Evolutionary conservation across 2,329 filamentous ascomycete genomes (phyloP).

Genomic region (Cordyceps cateniannulata): DNA sequence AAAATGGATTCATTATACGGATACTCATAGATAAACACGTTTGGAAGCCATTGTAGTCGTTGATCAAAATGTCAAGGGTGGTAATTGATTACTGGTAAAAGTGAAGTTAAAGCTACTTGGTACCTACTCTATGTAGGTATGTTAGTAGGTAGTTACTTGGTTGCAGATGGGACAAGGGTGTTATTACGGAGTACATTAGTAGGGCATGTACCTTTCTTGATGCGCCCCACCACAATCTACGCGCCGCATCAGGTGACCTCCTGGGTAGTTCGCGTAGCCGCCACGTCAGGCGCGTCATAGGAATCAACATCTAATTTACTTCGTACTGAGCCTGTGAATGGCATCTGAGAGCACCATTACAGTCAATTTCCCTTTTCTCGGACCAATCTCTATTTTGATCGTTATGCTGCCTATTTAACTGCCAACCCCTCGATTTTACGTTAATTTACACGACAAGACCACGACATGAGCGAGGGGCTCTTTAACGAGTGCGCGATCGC

Average conservation of each 20-base stretch:
- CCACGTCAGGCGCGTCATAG: slow-evolving; percentile 7
- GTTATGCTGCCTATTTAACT: not conserved
- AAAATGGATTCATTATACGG: too few relatives aligned
- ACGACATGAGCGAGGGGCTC: slow-evolving; percentile 27
- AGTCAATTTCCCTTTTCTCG: not conserved
- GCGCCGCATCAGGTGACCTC: slow-evolving; percentile 27
- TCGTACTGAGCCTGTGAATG: too few relatives aligned
- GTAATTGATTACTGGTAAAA: too few relatives aligned
- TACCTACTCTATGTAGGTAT: too few relatives aligned
- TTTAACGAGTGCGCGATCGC: slow-evolving; percentile 39
- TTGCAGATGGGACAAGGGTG: too few relatives aligned
- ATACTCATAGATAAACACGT: too few relatives aligned
- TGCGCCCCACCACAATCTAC: not conserved
- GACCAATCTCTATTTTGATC: not conserved
- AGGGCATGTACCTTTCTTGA: too few relatives aligned
- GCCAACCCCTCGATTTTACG: not conserved
- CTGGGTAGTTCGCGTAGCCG: slow-evolving; percentile 31
- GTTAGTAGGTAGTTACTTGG: too few relatives aligned
- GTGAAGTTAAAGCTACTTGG: too few relatives aligned
- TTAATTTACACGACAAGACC: not conserved
- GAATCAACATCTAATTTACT: slow-evolving; percentile 10
- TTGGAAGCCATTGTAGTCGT: too few relatives aligned
- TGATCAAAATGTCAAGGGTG: too few relatives aligned
- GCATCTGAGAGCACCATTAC: not conserved
- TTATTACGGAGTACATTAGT: too few relatives aligned